phyloP scores from a whole-genome alignment of 169 alveolate species.

The Plasmodium gonderi region DNA sequence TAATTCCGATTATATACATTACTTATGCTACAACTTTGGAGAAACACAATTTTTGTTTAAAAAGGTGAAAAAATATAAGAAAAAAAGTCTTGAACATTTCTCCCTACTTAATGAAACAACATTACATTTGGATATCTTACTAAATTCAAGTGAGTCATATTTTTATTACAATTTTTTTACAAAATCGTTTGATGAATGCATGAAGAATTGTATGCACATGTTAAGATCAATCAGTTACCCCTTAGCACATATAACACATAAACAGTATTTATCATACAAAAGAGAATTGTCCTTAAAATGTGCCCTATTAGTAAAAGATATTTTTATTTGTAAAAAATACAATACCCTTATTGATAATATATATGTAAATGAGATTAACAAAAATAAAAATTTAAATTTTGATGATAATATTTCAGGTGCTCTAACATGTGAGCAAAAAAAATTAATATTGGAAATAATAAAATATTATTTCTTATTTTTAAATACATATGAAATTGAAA shows the following conservation, averaged over 20 bases:
- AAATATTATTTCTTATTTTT: slow-evolving; percentile 51
- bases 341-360: slow-evolving; percentile 54
- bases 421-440: slow-evolving; percentile 22
- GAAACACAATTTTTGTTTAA: slow-evolving; percentile 43
- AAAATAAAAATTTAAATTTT: slow-evolving; percentile 8
- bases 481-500: slow-evolving; percentile 22
- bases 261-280: slow-evolving; percentile 38
- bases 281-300: slow-evolving; percentile 54
- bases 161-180: slow-evolving; percentile 68
- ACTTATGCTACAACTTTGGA: slow-evolving; percentile 33
- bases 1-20: slow-evolving; percentile 4
- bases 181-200: slow-evolving; percentile 32
- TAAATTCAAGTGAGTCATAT: slow-evolving; percentile 55
- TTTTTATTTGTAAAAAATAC: slow-evolving; percentile 50
- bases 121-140: slow-evolving; percentile 51
- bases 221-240: slow-evolving; percentile 40
- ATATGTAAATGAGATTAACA: slow-evolving; percentile 11
- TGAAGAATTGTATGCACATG: slow-evolving; percentile 29
- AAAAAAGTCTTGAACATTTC: slow-evolving; percentile 41
- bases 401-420: slow-evolving; percentile 45
- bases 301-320: slow-evolving; percentile 44
- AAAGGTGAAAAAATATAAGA: slow-evolving; percentile 63
- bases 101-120: slow-evolving; percentile 67
- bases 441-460: slow-evolving; percentile 11
- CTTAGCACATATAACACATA: slow-evolving; percentile 25